Conservation (phyloP, 1,284 basidiomycete genomes). For the Kalmanozyma brasiliensis region DNA sequence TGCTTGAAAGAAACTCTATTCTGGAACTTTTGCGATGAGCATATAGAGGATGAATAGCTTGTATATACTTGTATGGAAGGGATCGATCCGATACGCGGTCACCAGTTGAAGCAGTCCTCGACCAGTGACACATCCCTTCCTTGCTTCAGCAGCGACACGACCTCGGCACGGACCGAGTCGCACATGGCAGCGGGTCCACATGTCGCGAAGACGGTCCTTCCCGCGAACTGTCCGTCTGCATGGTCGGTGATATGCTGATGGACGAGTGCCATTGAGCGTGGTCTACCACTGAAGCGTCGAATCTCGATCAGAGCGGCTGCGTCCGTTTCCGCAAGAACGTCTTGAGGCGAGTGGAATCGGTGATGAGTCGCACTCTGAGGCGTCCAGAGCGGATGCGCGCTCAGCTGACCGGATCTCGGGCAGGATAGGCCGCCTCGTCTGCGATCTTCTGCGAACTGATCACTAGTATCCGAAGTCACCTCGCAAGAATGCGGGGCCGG, state of each 20-base stretch:
- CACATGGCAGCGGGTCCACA: conserved; percentile 25
- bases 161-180: conserved; percentile 14
- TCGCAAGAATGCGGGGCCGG: too few relatives aligned
- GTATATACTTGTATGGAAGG: too few relatives aligned
- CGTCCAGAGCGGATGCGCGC: too few relatives aligned
- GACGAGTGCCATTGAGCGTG: conserved; percentile 16
- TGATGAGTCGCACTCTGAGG: too few relatives aligned
- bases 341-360: not conserved
- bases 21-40: not conserved
- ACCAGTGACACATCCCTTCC: conserved; percentile 11
- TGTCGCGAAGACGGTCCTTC: conserved; percentile 20
- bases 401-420: too few relatives aligned
- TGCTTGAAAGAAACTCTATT: too few relatives aligned
- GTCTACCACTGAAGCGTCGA: conserved; percentile 14
- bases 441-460: too few relatives aligned
- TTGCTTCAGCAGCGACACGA: conserved; percentile 12
- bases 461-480: too few relatives aligned
- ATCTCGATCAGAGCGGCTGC: conserved; percentile 5
- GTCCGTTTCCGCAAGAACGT: conserved; percentile 8
- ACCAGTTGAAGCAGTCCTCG: conserved; percentile 24
- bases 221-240: not conserved
- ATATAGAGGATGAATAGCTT: too few relatives aligned
- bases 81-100: too few relatives aligned
- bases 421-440: too few relatives aligned
- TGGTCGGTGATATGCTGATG: conserved; percentile 12